phyloP scores from a whole-genome alignment of 805 yeast genomes.

The Ogataea nakhonphanomensis region DNA sequence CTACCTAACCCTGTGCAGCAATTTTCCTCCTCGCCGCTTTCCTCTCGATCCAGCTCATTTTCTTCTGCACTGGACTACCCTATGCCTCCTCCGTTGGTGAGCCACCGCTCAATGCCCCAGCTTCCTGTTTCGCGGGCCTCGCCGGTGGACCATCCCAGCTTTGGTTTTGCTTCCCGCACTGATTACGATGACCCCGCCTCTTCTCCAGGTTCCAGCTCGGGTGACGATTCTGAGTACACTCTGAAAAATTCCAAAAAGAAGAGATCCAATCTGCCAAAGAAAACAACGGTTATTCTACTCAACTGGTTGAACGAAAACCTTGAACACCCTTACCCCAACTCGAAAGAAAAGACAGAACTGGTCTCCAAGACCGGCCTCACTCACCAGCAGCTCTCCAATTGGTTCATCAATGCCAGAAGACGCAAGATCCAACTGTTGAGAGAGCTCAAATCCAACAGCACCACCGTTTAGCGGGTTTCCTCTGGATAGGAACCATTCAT shows the following conservation, averaged over 20 bases:
- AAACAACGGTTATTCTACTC: slow-evolving; percentile 49
- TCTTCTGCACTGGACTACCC: slow-evolving; percentile 16
- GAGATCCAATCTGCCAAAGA: slow-evolving; percentile 57
- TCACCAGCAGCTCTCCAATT: slow-evolving; percentile 56
- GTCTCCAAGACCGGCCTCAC: slow-evolving; percentile 54
- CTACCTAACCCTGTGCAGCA: slow-evolving; percentile 18
- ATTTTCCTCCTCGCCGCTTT: slow-evolving; percentile 20
- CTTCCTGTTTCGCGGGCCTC: slow-evolving; percentile 4
- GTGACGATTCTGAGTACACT: slow-evolving; percentile 1
- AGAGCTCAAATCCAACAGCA: slow-evolving; percentile 33
- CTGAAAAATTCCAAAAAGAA: slow-evolving; percentile 26
- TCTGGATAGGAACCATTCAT: neutral
- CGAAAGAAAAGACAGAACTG: slow-evolving; percentile 52
- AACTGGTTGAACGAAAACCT: slow-evolving; percentile 55
- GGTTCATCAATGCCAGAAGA: slow-evolving; percentile 63
- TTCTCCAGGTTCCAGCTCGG: too few relatives aligned
- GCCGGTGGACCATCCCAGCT: slow-evolving; percentile 7
- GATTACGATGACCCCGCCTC: slow-evolving; percentile 12
- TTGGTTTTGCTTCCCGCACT: slow-evolving; percentile 3
- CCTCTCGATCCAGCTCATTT: slow-evolving; percentile 24
- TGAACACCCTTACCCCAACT: slow-evolving; percentile 58
- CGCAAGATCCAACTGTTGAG: slow-evolving; percentile 51
- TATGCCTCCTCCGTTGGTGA: slow-evolving; percentile 5
- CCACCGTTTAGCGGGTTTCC: slow-evolving; percentile 11
- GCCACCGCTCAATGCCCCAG: slow-evolving; percentile 7